These are phyloP conservation scores for Backusella luteola DNA, from an alignment of 192 early-diverging fungal genomes.

Conservation along the genomic window DNA sequence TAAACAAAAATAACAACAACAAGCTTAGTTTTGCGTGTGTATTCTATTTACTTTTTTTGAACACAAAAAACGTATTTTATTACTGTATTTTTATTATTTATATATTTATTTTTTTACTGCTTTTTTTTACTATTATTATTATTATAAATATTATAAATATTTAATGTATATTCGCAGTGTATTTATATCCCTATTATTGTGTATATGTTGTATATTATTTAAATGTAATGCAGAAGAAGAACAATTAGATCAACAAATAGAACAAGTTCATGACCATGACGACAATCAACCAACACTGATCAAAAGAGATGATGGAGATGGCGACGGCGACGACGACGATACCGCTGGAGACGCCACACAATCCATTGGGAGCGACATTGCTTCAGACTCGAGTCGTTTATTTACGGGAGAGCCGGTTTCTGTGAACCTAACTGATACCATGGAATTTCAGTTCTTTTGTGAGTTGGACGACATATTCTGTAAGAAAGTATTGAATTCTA, in stretches of 20 bases:
- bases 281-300: not conserved
- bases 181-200: slow-evolving; percentile 5
- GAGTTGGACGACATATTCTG: slow-evolving; percentile 1
- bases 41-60: not conserved
- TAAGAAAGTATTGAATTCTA: slow-evolving; percentile 8
- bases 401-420: not conserved
- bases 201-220: slow-evolving; percentile 9
- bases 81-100: slow-evolving; percentile 1
- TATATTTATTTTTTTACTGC: not conserved
- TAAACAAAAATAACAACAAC: not conserved
- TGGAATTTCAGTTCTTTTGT: slow-evolving; percentile 2
- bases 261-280: not conserved
- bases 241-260: not conserved
- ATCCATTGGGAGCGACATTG: not conserved
- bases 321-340: not conserved
- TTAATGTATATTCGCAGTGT: slow-evolving; percentile 8
- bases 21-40: no score
- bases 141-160: not conserved
- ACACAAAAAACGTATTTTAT: not conserved
- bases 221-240: not conserved
- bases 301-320: not conserved
- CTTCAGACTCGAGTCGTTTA: not conserved
- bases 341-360: not conserved
- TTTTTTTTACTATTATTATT: not conserved
- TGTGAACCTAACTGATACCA: not conserved